Evolutionary conservation across 2,329 filamentous ascomycete species (phyloP), one percentile per base, ranked within the genome.

Genomic region (Fusarium dimerum): DNA sequence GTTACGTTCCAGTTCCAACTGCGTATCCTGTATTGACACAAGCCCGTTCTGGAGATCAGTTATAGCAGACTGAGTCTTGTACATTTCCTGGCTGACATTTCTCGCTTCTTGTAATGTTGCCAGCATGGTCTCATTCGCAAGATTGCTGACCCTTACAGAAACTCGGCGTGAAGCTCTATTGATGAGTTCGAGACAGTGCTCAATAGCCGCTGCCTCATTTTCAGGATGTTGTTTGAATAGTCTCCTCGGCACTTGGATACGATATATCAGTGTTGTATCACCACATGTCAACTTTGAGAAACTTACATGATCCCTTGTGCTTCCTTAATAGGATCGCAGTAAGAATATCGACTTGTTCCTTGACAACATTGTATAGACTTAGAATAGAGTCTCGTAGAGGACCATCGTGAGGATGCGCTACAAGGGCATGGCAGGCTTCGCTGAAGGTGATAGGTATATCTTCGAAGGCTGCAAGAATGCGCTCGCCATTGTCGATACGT

Each of bases 371-470:
- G 26, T 36, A 48, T 5, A 48, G 45, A 7, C 20, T 11, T 13
- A 16, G 2, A 11, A 48, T 30, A 13, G 40, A 34, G n/a, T 8
- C 10, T 2, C 9, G n/a, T 2, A 48, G 39, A 16, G 3, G 20
- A 5, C 26, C 40, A 30, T 48, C 39, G 10, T 42, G 32, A 6
- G 45, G 45, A 36, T 34, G 39, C 2, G 45, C 45, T 20, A n/a
- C 32, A 12, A 44, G 13, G 11, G 49, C 49, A 40, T 47, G 30
- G 11, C 39, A 43, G 13, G 49, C 49, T 6, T 47, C 44, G 7
- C 5, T 32, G 30, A 51, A 51, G 5, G 48, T 51, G 17, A 51
- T 47, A 11, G 48, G 48, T 12, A 51, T 51, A 30, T 51, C 43
- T 18, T 51, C 39, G 38, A 51, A 51, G 2, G 48, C 43, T 3